A percentile compares a stretch with the other conserved stretches of the same genome.
phyloP scores from a whole-genome alignment of 2,329 filamentous ascomycete genomes.

The Colletotrichum sojae region DNA sequence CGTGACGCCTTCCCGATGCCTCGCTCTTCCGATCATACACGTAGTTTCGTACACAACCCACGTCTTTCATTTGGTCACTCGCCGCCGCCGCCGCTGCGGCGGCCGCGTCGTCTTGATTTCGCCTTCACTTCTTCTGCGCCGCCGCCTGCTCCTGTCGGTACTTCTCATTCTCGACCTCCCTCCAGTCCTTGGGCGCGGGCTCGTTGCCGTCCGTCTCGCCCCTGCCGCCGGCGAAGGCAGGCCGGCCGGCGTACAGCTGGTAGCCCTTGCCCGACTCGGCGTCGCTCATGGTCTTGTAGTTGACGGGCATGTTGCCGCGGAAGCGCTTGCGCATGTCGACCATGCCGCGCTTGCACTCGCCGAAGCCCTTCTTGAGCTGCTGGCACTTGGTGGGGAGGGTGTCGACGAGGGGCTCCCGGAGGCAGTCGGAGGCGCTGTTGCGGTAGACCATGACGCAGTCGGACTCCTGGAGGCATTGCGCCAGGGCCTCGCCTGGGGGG shows the following conservation, averaged over 20 bases:
- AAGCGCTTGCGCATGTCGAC: conserved; percentile 99
- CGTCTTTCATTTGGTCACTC: background rate
- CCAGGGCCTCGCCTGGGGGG: conserved; percentile 84
- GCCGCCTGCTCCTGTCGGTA: conserved; percentile 59
- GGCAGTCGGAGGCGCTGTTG: conserved; percentile 88
- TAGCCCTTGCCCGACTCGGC: conserved; percentile 72
- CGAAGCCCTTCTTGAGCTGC: conserved; percentile 92
- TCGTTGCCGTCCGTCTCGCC: conserved; percentile 79
- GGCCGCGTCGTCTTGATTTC: conserved; percentile 6
- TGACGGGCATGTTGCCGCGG: conserved; percentile 90
- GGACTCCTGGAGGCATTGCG: conserved; percentile 94
- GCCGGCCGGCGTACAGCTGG: conserved; percentile 85
- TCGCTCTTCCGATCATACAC: conserved; percentile 38
- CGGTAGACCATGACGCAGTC: conserved; percentile 97
- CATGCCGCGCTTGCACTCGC: conserved; percentile 95
- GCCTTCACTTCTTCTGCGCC: conserved; percentile 43
- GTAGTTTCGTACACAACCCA: conserved; percentile 7
- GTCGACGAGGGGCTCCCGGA: conserved; percentile 84
- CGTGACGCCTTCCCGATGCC: conserved; percentile 37
- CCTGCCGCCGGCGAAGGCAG: conserved; percentile 75
- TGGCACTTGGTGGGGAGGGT: conserved; percentile 90
- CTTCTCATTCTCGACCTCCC: conserved; percentile 75
- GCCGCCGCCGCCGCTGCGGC: background rate
- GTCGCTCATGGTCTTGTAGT: conserved; percentile 73
- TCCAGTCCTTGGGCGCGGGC: conserved; percentile 72